Evolutionary conservation across 306 rosid species (phyloP), one percentile per base, ranked within the genome.

Genomic region (Trifolium repens): DNA sequence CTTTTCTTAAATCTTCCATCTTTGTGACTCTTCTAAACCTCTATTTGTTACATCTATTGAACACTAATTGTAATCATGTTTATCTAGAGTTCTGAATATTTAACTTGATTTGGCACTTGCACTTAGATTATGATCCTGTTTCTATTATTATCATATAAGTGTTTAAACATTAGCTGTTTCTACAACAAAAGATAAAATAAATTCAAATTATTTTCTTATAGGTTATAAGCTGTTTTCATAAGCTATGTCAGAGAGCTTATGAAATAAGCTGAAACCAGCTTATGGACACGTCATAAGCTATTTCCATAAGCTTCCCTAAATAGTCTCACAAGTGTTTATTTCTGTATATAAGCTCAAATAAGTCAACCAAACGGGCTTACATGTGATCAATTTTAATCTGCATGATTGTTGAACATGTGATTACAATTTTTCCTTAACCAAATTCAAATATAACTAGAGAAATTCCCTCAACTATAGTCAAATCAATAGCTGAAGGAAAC

Each of bases 401-500:
- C 57, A 40, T 52, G 32, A 46, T 24, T 79, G 47, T 49, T 74
- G 65, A 52, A 67, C 8, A 17, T 44, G 19, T 14, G 8, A 24
- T 19, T 49, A 7, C 8, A 40, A 8, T 59, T 81, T 83, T 79
- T 66, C 89, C 88, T 89, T 91, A 57, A 91, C 79, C 77, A 69
- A 62, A 37, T 65, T 61, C 53, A 53, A 78, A 76, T 73, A 49
- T 64, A 76, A 79, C 24, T 50, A 94, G 98, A 81, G 94, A 88
- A 71, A 78, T 94, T 71, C 93, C 97, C 60, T 69, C 89, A 81
- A 78, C 88, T 74, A 75, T 88, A 79, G 97, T 93, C 58, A 80
- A 74, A 32, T 88, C 89, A 78, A 87, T 94, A 73, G 98, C 97
- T 43, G 94, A 91, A 87, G 98, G 97, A 71, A 78, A 87, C 9